phyloP scores from a whole-genome alignment of 352 stramenopile species.

The Elongisporangium undulatum region DNA sequence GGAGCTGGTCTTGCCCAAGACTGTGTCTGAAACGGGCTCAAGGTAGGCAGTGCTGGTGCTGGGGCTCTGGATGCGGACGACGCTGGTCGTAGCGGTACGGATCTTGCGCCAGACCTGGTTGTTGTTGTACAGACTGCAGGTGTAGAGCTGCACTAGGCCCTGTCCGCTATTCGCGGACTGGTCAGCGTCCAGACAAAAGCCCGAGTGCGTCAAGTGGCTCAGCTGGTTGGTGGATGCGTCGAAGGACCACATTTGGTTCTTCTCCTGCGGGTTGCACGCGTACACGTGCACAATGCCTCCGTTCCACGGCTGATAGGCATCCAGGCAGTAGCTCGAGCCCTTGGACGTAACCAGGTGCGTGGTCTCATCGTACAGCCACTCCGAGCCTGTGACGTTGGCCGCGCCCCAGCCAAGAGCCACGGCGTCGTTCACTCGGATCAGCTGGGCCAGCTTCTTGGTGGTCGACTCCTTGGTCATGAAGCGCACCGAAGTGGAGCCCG shows the following conservation, averaged over 20 bases:
- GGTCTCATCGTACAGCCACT: conserved; percentile 38
- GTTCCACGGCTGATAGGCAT: conserved; percentile 53
- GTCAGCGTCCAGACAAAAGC: conserved; percentile 62
- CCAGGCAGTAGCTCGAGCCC: conserved; percentile 43
- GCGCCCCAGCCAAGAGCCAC: conserved; percentile 20
- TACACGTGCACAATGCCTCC: conserved; percentile 46
- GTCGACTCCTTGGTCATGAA: conserved; percentile 36
- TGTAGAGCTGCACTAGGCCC: conserved; percentile 35
- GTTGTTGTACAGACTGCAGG: conserved; percentile 51
- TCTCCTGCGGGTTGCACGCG: conserved; percentile 24
- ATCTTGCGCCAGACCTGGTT: conserved; percentile 49
- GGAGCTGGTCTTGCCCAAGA: conserved; percentile 16
- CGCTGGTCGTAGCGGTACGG: conserved; percentile 16
- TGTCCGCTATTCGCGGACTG: conserved; percentile 26
- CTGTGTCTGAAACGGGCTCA: conserved; percentile 25
- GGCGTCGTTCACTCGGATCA: conserved; percentile 20
- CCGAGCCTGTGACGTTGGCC: conserved; percentile 15
- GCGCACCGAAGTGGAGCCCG: conserved; percentile 20
- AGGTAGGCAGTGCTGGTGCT: conserved; percentile 17
- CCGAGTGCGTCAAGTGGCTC: conserved; percentile 30
- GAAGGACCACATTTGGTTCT: conserved; percentile 41
- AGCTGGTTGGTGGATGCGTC: conserved; percentile 36
- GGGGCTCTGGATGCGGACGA: conserved; percentile 22
- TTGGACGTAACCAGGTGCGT: conserved; percentile 38
- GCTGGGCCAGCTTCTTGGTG: conserved; percentile 29